Evolutionary conservation across 148 eudicot genomes (phyloP), one percentile per base, ranked within the genome.

Genomic region (Rhododendron henanense): DNA sequence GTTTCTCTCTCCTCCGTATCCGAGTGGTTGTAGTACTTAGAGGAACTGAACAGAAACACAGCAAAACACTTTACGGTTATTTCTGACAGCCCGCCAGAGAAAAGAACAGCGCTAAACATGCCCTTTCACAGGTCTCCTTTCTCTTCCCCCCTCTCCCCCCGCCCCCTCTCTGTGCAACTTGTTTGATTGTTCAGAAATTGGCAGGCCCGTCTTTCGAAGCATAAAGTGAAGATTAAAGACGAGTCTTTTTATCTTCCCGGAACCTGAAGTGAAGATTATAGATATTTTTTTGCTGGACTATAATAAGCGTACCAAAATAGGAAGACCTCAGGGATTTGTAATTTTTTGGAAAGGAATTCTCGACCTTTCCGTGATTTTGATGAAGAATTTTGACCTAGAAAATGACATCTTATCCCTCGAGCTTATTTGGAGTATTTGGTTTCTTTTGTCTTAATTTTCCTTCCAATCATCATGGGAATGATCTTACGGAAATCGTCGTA

Each of bases 71-170:
- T 74, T 16, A 5, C 21, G 78, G 78, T 35, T 35, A 35, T 69
- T 69, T 10, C 1, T 69, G 16, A 35, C 18, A 6, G 45, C 10
- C 10, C 23, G 2, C 45, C 16, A 74, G n/a, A 37, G 63, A 28
- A 41, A 59, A 50, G 73, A 71, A 28, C 79, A 45, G 21, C 14
- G 10, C 19, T 48, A 39, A 33, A 19, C 48, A 83, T 83, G 85
- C 51, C 19, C 51, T 47, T 84, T 84, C 57, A 50, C 85, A 84
- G 85, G 85, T 83, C 28, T 63, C 45, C 28, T 53, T 83, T 74
- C 80, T 84, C 33, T 33, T 57, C 1, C 59, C 13, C 57, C 9
- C 28, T n/a, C 75, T 28, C 35, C 23, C 45, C 45, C 45, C 45
- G 45, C 79, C 71, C 28, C 35, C 80, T 84, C 33, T 35, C 78